Evolutionary conservation across 139 green algal species (phyloP).

Genomic region (Dunaliella primolecta): DNA sequence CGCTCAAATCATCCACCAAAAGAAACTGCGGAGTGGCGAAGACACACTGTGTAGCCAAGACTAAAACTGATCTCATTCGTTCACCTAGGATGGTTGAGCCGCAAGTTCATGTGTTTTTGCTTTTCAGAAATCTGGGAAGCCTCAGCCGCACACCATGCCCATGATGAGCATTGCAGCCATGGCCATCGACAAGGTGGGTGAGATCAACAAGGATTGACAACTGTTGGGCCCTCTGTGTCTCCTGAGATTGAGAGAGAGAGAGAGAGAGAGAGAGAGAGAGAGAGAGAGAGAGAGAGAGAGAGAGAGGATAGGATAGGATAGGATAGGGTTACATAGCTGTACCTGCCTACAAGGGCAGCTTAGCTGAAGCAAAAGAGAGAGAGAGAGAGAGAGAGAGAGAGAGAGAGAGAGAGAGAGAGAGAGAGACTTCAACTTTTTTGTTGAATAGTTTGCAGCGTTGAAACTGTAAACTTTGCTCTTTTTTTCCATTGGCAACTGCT

Average conservation of each 20-base stretch:
- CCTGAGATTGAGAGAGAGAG: background rate
- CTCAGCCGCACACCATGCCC: conserved; percentile 86
- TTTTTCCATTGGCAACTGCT: too few relatives aligned
- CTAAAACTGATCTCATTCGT: too few relatives aligned
- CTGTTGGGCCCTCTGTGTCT: background rate
- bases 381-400: background rate
- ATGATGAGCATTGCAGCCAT: conserved; percentile 89
- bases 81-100: too few relatives aligned
- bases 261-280: too few relatives aligned
- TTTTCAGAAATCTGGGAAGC: conserved; percentile 38
- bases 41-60: too few relatives aligned
- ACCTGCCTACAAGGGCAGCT: too few relatives aligned
- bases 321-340: too few relatives aligned
- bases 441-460: too few relatives aligned
- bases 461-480: too few relatives aligned
- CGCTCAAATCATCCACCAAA: too few relatives aligned
- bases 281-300: background rate
- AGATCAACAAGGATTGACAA: background rate
- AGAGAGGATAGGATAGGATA: background rate
- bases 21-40: too few relatives aligned
- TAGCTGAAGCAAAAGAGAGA: too few relatives aligned
- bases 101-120: background rate
- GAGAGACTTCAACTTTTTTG: background rate
- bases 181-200: conserved; percentile 75
- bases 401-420: background rate